phyloP scores from a whole-genome alignment of 495 filamentous ascomycete genomes.

The Podospora fimiseda region DNA sequence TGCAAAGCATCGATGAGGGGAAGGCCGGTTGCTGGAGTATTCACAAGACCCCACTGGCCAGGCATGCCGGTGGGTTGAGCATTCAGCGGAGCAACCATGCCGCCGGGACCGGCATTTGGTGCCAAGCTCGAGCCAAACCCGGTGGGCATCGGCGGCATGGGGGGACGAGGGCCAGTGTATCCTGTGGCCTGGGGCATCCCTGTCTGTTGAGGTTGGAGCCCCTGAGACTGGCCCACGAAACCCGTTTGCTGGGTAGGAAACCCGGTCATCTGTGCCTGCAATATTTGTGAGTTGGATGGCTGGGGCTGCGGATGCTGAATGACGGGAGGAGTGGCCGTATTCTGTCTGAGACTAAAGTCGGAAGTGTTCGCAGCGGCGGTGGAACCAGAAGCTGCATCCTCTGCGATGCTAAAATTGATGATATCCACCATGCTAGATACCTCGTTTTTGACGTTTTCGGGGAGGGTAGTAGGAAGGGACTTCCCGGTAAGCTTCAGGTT shows the following conservation, averaged over 20 bases:
- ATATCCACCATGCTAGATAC: conserved; percentile 99
- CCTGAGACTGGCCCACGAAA: conserved; percentile 31
- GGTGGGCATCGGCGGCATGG: conserved; percentile 93
- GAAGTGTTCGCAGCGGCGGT: conserved; percentile 62
- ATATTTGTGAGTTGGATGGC: conserved; percentile 66
- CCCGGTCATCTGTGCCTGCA: conserved; percentile 69
- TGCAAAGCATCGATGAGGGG: conserved; percentile 92
- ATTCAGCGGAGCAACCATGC: conserved; percentile 58
- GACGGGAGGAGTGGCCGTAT: conserved; percentile 58
- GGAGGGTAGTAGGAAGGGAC: conserved; percentile 62
- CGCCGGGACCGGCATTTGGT: conserved; percentile 50
- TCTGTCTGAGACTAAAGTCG: conserved; percentile 64
- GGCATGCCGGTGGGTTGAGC: conserved; percentile 95
- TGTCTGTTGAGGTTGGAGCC: conserved; percentile 54
- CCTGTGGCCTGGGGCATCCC: conserved; percentile 54
- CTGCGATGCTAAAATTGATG: conserved; percentile 88
- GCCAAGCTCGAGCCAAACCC: conserved; percentile 63
- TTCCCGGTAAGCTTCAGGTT: conserved; percentile 88
- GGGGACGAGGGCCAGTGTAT: conserved; percentile 72
- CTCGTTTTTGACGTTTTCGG: conserved; percentile 87
- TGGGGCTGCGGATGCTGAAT: conserved; percentile 86
- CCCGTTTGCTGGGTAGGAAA: conserved; percentile 53
- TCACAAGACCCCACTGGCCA: conserved; percentile 97
- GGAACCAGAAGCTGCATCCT: conserved; percentile 50
- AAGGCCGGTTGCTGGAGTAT: conserved; percentile 80